Base-by-base conservation (phyloP, 257 asterid species). In the Rhazya stricta region DNA sequence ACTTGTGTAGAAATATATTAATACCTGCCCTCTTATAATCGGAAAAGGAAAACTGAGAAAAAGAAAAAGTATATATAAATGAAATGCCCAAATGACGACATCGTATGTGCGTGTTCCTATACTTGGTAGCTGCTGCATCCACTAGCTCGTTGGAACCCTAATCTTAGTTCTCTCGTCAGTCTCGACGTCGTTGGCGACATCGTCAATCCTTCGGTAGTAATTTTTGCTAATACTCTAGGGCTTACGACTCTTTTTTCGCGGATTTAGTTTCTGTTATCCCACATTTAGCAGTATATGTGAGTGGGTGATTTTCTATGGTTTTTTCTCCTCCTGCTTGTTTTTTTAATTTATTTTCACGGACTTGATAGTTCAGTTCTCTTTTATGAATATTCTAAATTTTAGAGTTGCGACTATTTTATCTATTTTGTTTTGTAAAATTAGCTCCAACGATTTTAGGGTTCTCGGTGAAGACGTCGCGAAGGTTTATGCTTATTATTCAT, bases 91-190 rank as follows among this genome's bases (percentile, higher is more conserved):
- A 50, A 21, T 57, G 57, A 63, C 74, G 42, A 74, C 77, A 73
- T 23, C 46, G 32, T 53, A 51, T 21, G 19, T 13, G 1, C 25
- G 23, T 13, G 50, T 67, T 36, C 21, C 53, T 27, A 70, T 21
- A 32, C 27, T 51, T 23, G 29, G 2, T 37, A 27, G 34, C 45
- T 34, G 23, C 29, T 48, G 23, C 25, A n/a, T n/a, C n/a, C n/a
- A n/a, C n/a, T n/a, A n/a, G n/a, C n/a, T n/a, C 32, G 39, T 29
- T 16, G 65, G 71, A 75, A 67, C 83, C 83, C 85, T 82, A 78
- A 76, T 65, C 56, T 45, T 4, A 15, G 36, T 63, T 53, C 56
- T 73, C 58, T 10, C 77, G 1, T 42, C 73, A 11, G 63, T 19
- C 15, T 57, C 46, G 42, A 23, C 70, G 29, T 34, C 63, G 57